Evolutionary conservation across 2,329 filamentous ascomycete species (phyloP), one percentile per base, ranked within the genome.

Genomic region (Mariannaea elegans): DNA sequence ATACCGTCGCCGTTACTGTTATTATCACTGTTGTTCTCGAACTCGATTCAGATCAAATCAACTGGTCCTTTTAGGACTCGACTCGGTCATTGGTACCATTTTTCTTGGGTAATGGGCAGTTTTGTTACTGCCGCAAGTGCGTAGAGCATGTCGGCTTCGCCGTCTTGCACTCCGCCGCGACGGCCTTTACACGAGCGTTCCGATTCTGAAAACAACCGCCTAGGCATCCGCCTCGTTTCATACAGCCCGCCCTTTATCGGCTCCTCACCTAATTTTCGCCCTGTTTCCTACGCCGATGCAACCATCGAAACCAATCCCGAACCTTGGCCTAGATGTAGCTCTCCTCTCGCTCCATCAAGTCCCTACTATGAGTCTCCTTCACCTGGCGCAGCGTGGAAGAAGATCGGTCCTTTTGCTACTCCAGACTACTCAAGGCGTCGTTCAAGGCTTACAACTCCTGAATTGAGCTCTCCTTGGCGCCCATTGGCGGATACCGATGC

Each of bases 151-250:
- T 68, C 72, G 64, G 68, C 66, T 47, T 69, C 72, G 64, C 73
- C 70, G 66, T 59, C 70, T 52, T 66, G 67, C 61, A 69, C 69
- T 60, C 65, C 68, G 66, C 65, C 70, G 61, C 65, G 71, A 62
- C 65, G 66, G 67, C 63, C 67, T 53, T 62, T 73, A 31, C 67
- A 73, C 46, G 66, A 73, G 61, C 71, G 68, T 48, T 69, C 66
- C 58, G 65, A 51, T 50, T 71, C 70, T 21, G 65, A 73, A 42
- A 71, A 66, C 54, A 71, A 71, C 51, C 70, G 68, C 54, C 69
- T 73, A 4, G 71, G 74, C 56, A 77, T 78, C 41, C 73, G 76
- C n/a, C 55, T 78, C 14, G 76, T 78, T 29, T 75, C 76, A 12
- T 78, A 78, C 57, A 77, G 71, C 50, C 76, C 76, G 24, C 74